Percentiles rank a stretch among this genome's conserved stretches.
Conservation (phyloP, 192 early-diverging fungal genomes). For the Thamnidium elegans region DNA sequence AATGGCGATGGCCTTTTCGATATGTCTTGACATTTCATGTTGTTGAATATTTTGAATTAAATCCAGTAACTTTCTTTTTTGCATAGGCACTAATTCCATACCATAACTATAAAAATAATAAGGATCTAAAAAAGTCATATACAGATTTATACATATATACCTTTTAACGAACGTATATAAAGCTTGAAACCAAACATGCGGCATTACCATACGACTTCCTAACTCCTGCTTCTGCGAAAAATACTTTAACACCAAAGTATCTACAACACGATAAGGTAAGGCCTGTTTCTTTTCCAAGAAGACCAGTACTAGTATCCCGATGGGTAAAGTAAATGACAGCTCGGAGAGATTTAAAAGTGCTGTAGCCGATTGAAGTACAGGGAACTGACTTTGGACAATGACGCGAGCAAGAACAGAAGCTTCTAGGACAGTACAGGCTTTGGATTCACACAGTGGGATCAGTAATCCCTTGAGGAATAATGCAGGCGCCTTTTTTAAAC, state of each 20-base stretch:
- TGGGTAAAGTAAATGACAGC: background rate
- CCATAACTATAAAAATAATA: background rate
- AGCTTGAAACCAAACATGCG: conserved; percentile 13
- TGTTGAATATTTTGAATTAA: too few species aligned
- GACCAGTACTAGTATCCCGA: conserved; percentile 1
- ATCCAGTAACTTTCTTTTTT: background rate
- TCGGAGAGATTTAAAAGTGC: background rate
- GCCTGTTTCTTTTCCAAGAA: conserved; percentile 12
- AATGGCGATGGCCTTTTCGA: too few species aligned
- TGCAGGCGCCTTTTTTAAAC: background rate
- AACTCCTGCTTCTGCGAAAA: background rate
- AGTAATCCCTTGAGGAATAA: conserved; percentile 7
- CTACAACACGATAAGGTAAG: conserved; percentile 7
- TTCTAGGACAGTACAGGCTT: background rate
- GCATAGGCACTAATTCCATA: background rate
- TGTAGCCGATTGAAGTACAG: background rate
- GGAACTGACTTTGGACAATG: background rate
- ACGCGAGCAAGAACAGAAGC: background rate
- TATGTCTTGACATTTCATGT: too few species aligned
- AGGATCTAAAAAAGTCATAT: too few species aligned
- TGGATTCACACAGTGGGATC: conserved; percentile 12
- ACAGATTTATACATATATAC: conserved; percentile 10
- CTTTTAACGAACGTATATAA: conserved; percentile 5
- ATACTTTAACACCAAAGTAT: conserved; percentile 2
- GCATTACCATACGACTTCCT: background rate